Conservation (phyloP, 2,329 filamentous ascomycete species). For the Neofusicoccum kwambonambiense region DNA sequence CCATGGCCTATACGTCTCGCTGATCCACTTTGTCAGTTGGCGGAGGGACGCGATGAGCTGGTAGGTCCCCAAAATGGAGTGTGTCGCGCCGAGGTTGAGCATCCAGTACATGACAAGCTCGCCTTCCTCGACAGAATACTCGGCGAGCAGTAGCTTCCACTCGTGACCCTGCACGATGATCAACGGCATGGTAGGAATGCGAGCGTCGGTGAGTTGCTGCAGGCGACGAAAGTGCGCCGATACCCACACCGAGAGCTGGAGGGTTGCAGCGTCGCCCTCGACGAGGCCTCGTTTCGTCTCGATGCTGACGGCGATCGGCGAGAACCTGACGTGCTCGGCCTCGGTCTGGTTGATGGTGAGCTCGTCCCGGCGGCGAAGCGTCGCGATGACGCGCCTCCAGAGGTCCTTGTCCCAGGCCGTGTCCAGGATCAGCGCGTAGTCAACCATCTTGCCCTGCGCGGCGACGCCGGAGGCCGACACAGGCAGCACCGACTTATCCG, state of each 20-base stretch:
- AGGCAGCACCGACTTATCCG: not conserved
- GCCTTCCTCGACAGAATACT: not conserved
- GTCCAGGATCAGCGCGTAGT: constrained; percentile 18
- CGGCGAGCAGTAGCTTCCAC: constrained; percentile 17
- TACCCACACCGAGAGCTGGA: constrained; percentile 18
- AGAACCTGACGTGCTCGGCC: constrained; percentile 1
- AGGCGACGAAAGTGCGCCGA: constrained; percentile 17
- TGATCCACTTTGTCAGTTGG: too few species aligned
- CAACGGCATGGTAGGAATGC: constrained; percentile 16
- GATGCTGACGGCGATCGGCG: constrained; percentile 16
- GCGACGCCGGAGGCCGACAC: not conserved
- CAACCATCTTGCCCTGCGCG: constrained; percentile 13
- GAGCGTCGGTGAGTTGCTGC: not conserved
- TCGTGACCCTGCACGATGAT: constrained; percentile 20
- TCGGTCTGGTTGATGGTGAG: constrained; percentile 14
- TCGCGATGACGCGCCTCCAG: not conserved
- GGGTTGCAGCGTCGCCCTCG: constrained; percentile 9
- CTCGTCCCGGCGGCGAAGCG: not conserved
- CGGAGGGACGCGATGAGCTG: constrained; percentile 12
- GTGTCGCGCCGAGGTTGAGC: constrained; percentile 12
- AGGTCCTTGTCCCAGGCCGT: not conserved
- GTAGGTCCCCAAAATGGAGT: constrained; percentile 14
- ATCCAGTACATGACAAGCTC: not conserved
- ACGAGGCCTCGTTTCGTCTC: constrained; percentile 15
- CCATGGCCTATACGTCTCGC: too few species aligned